Evolutionary conservation across 2,329 filamentous ascomycete species (phyloP), one percentile per base, ranked within the genome.

Genomic region (Fusarium sulawesiense): DNA sequence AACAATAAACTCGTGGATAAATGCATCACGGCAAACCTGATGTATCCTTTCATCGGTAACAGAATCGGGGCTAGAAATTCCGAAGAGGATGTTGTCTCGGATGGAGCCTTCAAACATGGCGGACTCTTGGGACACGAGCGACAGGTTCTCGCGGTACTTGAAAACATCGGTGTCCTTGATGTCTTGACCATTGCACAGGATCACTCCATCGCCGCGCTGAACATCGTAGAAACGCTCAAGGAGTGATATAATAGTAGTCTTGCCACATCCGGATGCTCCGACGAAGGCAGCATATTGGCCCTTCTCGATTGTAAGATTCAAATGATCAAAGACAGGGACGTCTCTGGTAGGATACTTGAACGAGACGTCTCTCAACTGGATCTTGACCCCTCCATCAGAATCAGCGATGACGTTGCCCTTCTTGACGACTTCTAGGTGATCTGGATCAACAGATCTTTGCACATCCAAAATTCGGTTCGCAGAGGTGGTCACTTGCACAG

Each of bases 61-160:
- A 0, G 83, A 79, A 1, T 83, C 81, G 1, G 86, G 84, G 20
- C 85, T 80, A 4, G 40, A 18, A 11, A 93, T 86, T 8, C 90
- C 91, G 0, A 93, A 82, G 1, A 91, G 79, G 51, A 93, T 87
- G 72, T 93, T 93, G 59, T 94, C 91, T 18, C 88, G 85, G n/a
- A 93, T 85, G 1, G 88, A 88, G 7, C 89, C 89, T 76, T 89
- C 87, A 73, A 92, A 93, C 0, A 94, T 83, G 0, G 89, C 89
- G 6, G 92, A 86, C 73, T 94, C 92, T 78, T 94, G 92, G 5
- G 91, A 88, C 0, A 94, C 92, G 0, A 94, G 85, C 1, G 90
- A 90, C 4, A 94, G 82, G 27, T 87, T 79, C 55, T 84, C 83
- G 30, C 92, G 87, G 76, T 93, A 93, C 14, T 84, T 79, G 60